These are phyloP conservation scores for Plenodomus tracheiphilus DNA, from an alignment of 2,329 filamentous ascomycete genomes.

Conservation along the genomic window DNA sequence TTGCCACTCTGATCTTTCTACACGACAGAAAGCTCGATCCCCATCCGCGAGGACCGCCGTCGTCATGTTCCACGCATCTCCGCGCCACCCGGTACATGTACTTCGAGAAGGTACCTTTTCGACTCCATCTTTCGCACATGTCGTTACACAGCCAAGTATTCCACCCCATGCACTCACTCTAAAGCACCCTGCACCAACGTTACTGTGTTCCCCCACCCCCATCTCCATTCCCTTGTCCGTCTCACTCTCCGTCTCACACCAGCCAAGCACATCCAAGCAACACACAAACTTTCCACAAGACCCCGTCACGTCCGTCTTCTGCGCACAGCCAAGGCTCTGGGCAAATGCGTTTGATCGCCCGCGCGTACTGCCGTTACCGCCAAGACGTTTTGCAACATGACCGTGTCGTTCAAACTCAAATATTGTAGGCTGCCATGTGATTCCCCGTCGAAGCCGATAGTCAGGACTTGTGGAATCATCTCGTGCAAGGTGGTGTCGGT, in stretches of 20 bases:
- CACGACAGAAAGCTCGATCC: neutral
- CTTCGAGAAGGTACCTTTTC: neutral
- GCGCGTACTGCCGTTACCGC: too few relatives aligned
- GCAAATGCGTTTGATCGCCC: too few relatives aligned
- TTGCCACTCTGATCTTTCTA: neutral
- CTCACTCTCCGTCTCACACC: neutral
- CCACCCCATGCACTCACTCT: neutral
- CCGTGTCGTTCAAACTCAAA: too few relatives aligned
- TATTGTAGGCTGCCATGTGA: too few relatives aligned
- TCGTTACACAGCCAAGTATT: constrained; percentile 10
- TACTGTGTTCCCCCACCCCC: neutral
- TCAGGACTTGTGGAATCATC: too few relatives aligned
- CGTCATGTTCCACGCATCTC: neutral
- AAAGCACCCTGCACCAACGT: neutral
- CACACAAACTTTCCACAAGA: neutral
- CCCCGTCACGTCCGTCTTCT: too few relatives aligned
- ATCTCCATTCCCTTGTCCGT: neutral
- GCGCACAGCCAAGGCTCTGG: too few relatives aligned
- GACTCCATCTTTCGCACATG: neutral
- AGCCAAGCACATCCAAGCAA: neutral
- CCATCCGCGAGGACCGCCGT: neutral
- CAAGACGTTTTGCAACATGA: too few relatives aligned
- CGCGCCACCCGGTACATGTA: neutral
- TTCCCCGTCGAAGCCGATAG: too few relatives aligned
- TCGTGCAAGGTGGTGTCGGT: too few relatives aligned